phyloP scores from a whole-genome alignment of 148 eudicot genomes.

The Talinum fruticosum region DNA sequence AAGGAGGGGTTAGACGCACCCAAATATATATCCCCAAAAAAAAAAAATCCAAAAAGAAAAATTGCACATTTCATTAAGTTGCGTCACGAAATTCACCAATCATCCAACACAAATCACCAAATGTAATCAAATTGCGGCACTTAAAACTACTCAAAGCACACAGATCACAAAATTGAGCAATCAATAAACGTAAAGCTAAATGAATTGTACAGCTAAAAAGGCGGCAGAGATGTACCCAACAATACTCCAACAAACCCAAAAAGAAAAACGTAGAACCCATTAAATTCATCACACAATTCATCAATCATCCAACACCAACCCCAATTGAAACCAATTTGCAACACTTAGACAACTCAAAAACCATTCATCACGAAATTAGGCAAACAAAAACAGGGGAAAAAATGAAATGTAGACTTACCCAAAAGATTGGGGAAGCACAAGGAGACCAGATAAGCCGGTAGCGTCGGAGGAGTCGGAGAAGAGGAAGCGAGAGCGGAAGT shows the following conservation, averaged over 20 bases:
- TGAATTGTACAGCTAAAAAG: too few relatives aligned
- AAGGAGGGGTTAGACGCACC: too few relatives aligned
- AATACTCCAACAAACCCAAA: neutral
- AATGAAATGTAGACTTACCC: conserved; percentile 39
- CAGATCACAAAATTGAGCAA: neutral
- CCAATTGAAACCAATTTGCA: neutral
- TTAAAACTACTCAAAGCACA: neutral
- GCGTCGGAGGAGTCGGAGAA: conserved; percentile 56
- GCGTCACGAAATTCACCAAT: too few relatives aligned
- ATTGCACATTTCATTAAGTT: too few relatives aligned
- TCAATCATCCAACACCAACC: neutral
- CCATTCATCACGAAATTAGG: neutral
- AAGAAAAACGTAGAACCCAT: too few relatives aligned
- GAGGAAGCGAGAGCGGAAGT: conserved; percentile 63
- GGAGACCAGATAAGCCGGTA: conserved; percentile 84
- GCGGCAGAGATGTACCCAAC: too few relatives aligned
- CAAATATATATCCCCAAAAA: too few relatives aligned
- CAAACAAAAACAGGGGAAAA: neutral
- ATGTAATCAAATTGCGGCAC: neutral
- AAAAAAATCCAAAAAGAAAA: too few relatives aligned
- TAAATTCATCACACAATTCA: neutral
- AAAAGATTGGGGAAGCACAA: conserved; percentile 91
- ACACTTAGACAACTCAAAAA: neutral
- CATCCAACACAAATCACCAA: neutral
- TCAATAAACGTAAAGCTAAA: neutral